Base-by-base conservation (phyloP, 2,329 filamentous ascomycete genomes). In the Aspergillus fructus region DNA sequence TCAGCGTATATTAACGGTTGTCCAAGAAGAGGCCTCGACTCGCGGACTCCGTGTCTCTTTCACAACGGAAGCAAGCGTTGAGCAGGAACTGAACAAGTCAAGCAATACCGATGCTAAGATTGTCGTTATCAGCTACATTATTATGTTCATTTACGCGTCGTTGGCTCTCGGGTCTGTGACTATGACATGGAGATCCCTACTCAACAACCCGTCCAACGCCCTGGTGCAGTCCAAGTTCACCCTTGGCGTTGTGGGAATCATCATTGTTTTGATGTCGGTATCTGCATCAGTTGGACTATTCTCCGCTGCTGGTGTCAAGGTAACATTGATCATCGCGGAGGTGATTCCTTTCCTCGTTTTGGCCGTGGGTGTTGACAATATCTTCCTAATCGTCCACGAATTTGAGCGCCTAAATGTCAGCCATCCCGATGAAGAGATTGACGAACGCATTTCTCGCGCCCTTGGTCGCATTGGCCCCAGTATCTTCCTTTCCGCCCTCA, bases 51-150 rank as follows among this genome's bases (percentile, higher is more conserved):
- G 94, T 19, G 78, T 99, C 37, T 97, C 93, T 7, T 99, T 97
- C 81, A 96, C 87, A 49, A 96, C 94, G 0, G 94, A 99, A 76
- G 90, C 93, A 74, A 97, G 93, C 73, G 79, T 99, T 60, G 93
- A 97, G 72, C 85, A 97, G 71, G 94, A 99, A 71, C 82, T 99
- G 57, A 99, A 97, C 79, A 96, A 97, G 77, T 96, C 92, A 39
- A 97, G 92, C 49, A 99, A 99, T 74, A 97, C 94, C 0, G 94
- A 99, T 74, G 96, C 93, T 45, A 97, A 93, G 74, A 99, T 99
- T 67, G 87, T 99, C 23, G 86, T 93, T 53, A 89, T 99, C 75
- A 97, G 93, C 81, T 99, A 99, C 76, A 83, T 97, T 62, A 91
- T 97, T 78, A 99, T 99, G 94, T 99, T 99, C 75, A 78, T 99